Evolutionary conservation across 1,139 yeast genomes (phyloP), one percentile per base, ranked within the genome.

Genomic region (Pichia norvegensis): DNA sequence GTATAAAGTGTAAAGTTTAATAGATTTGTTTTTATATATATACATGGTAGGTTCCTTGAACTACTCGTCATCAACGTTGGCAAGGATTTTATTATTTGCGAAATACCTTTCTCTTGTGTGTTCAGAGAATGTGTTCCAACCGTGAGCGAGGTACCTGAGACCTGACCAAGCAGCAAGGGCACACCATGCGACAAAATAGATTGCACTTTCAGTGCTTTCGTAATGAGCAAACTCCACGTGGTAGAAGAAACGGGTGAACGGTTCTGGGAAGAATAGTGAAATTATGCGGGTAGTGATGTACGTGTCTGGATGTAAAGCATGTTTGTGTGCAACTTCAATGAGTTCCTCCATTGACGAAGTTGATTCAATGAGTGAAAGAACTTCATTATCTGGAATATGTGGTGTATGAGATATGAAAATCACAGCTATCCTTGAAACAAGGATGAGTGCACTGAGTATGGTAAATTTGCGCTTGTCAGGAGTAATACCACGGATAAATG

Each of bases 121-220:
- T 20, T 67, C 70, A 43, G 67, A 69, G 27, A 52, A 44, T 5
- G 29, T 20, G 2, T 19, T 16, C 50, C 50, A 49, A 23, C 40
- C 16, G 13, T 19, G 11, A 23, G 20, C 4, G 4, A 33, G 9
- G 14, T 33, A 41, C 2, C 19, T n/a, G 4, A 13, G 9, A 13
- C 17, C 14, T 9, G 40, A 21, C 14, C 25, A 38, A 36, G 36
- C 65, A 33, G 80, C 62, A 2, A 76, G 49, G 0, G 76, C 72
- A 0, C 85, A 78, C 62, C 80, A 82, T 3, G 74, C 59, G 87
- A 95, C 85, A 29, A 84, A 68, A 64, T 76, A 66, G 2, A 69
- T 56, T 41, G 85, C 67, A 40, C 86, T 66, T 1, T 67, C 67
- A 40, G 73, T 67, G 44, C 29, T 23, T 25, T 23, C 17, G n/a